Evolutionary conservation across 192 early-diverging fungal genomes (phyloP), one percentile per base, ranked within the genome.

Genomic region (Coemansia sp.): DNA sequence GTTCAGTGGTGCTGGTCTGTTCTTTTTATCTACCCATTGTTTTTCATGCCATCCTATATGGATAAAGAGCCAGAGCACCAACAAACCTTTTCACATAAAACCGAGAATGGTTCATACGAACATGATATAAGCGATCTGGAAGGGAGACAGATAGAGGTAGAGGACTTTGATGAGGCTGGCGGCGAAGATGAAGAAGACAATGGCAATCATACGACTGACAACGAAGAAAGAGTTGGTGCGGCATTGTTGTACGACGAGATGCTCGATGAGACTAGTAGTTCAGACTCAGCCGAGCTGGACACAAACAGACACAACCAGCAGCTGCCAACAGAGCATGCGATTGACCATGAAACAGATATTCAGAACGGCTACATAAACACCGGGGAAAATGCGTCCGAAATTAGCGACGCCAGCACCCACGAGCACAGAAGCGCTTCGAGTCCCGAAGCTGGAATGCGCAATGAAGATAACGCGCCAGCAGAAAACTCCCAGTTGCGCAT

Each of bases 11-110:
- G 79, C 62, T 81, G 79, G 79, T 64, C 70, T 0, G 74, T 66
- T 19, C 43, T n/a, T 4, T 76, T 81, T 49, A 74, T 81, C 8
- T 76, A 81, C 54, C 74, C 79, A 0, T 73, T 70, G n/a, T 76
- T 64, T 52, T 76, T 81, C 39, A 47, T 49, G 45, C 74, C 74
- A 40, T 59, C 57, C 6, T 23, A 38, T 5, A 59, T 59, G 57
- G 57, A 59, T 15, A 40, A 16, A 16, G 39, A 59, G 8, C 57
- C 57, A 16, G 38, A 5, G 13, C n/a, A 47, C 23, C 52, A 54
- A 6, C 52, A 19, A 12, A 23, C 15, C 23, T 26, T 19, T 23
- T 54, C 52, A 23, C 52, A 54, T 9, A 11, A 4, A 54, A 12
- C 21, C 8, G 26, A 23, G 23, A 2, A 23, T 9, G 52, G 9